Evolutionary conservation across 305 asterid genomes (phyloP).

Genomic region (Solanum hybrid): DNA sequence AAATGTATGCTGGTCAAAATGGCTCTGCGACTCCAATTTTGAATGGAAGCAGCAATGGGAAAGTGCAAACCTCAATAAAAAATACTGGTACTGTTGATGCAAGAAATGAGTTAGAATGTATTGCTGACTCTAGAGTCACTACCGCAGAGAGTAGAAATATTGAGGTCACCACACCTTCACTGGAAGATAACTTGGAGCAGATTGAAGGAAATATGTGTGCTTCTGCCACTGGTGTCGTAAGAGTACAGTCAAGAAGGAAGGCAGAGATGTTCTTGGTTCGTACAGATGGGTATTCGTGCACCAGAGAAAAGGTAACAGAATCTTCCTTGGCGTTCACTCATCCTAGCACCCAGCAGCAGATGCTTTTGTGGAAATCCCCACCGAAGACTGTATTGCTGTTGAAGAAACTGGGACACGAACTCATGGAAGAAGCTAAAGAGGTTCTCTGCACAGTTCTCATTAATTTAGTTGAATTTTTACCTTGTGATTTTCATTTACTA

Average conservation of each 20-base stretch:
- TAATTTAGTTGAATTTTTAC: background rate
- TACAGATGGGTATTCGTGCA: slow-evolving; percentile 93
- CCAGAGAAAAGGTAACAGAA: slow-evolving; percentile 92
- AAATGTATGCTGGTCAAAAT: slow-evolving; percentile 28
- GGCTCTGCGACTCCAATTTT: slow-evolving; percentile 17
- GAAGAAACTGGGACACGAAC: slow-evolving; percentile 91
- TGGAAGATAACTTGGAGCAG: slow-evolving; percentile 54
- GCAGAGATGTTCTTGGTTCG: slow-evolving; percentile 99
- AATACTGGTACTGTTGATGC: slow-evolving; percentile 30
- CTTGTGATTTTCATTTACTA: background rate
- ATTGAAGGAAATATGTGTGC: slow-evolving; percentile 81
- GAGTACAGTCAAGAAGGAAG: slow-evolving; percentile 93
- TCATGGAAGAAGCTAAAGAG: slow-evolving; percentile 98
- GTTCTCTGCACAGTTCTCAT: slow-evolving; percentile 24
- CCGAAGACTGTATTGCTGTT: slow-evolving; percentile 84
- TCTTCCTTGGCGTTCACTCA: slow-evolving; percentile 97
- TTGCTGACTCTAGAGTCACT: slow-evolving; percentile 20
- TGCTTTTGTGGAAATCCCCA: slow-evolving; percentile 97
- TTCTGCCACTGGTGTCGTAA: slow-evolving; percentile 93
- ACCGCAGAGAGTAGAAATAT: slow-evolving; percentile 22
- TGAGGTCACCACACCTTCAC: slow-evolving; percentile 44
- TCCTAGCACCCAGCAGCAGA: slow-evolving; percentile 99
- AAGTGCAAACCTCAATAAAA: slow-evolving; percentile 16
- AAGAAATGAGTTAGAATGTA: slow-evolving; percentile 25
- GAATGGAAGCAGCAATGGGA: slow-evolving; percentile 24